A percentile compares a stretch with the other conserved stretches of the same genome.
These are phyloP conservation scores for Barnettozyma salicaria DNA, from an alignment of 805 yeast species.

Conservation along the genomic window DNA sequence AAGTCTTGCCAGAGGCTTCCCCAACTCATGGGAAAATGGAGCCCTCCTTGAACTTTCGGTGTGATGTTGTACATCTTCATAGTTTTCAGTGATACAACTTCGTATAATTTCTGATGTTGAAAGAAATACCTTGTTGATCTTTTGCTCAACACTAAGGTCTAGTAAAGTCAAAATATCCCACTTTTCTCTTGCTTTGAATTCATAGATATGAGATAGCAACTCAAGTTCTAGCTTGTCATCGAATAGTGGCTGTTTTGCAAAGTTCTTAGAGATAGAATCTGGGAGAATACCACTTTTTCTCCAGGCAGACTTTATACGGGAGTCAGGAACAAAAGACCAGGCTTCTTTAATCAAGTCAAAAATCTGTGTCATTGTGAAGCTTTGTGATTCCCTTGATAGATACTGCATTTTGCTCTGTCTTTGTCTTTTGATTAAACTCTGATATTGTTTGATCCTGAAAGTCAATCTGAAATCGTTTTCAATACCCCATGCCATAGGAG, in stretches of 20 bases:
- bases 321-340: conserved; percentile 41
- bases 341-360: conserved; percentile 53
- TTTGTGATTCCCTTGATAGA: conserved; percentile 33
- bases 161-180: conserved; percentile 54
- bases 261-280: conserved; percentile 24
- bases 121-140: conserved; percentile 38
- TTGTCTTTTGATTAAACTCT: conserved; percentile 29
- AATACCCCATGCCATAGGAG: conserved; percentile 62
- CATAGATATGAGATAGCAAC: conserved; percentile 38
- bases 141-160: conserved; percentile 41
- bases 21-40: conserved; percentile 25
- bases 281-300: conserved; percentile 39
- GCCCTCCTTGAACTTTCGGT: conserved; percentile 19
- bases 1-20: conserved; percentile 22
- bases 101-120: conserved; percentile 58
- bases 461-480: conserved; percentile 54
- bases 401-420: conserved; percentile 14
- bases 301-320: conserved; percentile 37
- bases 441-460: conserved; percentile 53
- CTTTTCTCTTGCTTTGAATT: conserved; percentile 44
- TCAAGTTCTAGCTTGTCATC: conserved; percentile 35
- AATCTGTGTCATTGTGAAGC: conserved; percentile 47
- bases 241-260: conserved; percentile 28
- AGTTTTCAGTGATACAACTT: conserved; percentile 47
- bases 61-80: conserved; percentile 20